phyloP scores from a whole-genome alignment of 2,329 filamentous ascomycete genomes.

The Bipolaris cookei region DNA sequence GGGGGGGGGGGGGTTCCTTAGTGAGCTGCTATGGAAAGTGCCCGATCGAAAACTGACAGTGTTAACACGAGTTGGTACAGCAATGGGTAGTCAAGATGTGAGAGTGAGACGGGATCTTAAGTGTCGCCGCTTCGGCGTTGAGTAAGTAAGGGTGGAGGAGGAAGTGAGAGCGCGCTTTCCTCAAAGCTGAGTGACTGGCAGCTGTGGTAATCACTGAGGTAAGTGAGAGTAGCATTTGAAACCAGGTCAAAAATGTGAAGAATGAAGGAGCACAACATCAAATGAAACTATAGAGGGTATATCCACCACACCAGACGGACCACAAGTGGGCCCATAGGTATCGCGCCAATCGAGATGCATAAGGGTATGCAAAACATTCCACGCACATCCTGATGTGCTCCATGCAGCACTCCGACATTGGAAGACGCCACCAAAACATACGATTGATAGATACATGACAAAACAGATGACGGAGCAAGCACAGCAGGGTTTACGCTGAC shows the following conservation, averaged over 20 bases:
- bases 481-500: not conserved
- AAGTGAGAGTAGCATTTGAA: not conserved
- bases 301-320: constrained; percentile 17
- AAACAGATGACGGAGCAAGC: not conserved
- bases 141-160: not conserved
- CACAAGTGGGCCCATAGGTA: constrained; percentile 4
- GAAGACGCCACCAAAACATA: constrained; percentile 1
- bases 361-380: constrained; percentile 18
- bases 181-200: not conserved
- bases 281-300: constrained; percentile 24
- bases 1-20: not conserved
- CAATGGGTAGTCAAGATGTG: not conserved
- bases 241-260: not conserved
- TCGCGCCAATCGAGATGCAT: constrained; percentile 8
- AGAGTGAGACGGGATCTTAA: not conserved
- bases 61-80: not conserved
- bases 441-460: constrained; percentile 3
- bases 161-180: constrained; percentile 4
- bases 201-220: not conserved
- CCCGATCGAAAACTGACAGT: not conserved
- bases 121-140: not conserved
- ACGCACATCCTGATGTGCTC: not conserved
- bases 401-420: not conserved
- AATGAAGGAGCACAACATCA: not conserved
- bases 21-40: not conserved